Percentiles rank a stretch among this genome's conserved stretches.
These are phyloP conservation scores for Haplosporangium sp. DNA, from an alignment of 371 early-diverging fungal species.

Conservation along the genomic window DNA sequence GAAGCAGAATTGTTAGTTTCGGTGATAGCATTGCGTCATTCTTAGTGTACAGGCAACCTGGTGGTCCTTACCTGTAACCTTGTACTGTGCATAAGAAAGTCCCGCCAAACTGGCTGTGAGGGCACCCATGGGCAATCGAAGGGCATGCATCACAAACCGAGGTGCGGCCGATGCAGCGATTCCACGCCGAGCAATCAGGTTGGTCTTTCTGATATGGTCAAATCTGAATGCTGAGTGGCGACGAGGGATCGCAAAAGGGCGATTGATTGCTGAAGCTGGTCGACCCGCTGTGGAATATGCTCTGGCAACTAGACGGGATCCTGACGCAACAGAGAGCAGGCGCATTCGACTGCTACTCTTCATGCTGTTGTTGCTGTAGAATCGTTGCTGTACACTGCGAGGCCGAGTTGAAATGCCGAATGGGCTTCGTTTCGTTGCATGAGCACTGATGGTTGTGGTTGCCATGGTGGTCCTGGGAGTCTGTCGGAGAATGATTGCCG, in stretches of 20 bases:
- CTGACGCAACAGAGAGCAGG: conserved; percentile 19
- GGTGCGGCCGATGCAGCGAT: conserved; percentile 56
- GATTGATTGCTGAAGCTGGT: conserved; percentile 1
- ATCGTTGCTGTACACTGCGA: conserved; percentile 20
- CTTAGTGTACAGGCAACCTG: background rate
- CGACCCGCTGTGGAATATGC: conserved; percentile 27
- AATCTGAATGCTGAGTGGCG: conserved; percentile 41
- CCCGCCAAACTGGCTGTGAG: conserved; percentile 61
- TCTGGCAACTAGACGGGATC: conserved; percentile 43
- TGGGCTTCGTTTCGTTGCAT: background rate
- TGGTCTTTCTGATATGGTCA: conserved; percentile 24
- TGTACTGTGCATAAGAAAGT: conserved; percentile 64
- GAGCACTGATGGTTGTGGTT: conserved; percentile 1
- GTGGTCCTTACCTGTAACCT: conserved; percentile 60
- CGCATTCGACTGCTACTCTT: conserved; percentile 9
- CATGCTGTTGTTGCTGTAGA: conserved; percentile 8
- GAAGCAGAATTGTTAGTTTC: background rate
- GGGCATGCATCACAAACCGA: conserved; percentile 54
- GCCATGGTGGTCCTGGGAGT: conserved; percentile 7
- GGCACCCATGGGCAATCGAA: conserved; percentile 68
- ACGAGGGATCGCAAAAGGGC: conserved; percentile 44
- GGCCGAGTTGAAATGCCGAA: background rate
- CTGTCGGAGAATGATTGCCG: conserved; percentile 28
- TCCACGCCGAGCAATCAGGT: conserved; percentile 39
- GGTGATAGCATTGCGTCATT: background rate